Evolutionary conservation across 2,329 filamentous ascomycete species (phyloP).

Genomic region (Neobulgaria alba): DNA sequence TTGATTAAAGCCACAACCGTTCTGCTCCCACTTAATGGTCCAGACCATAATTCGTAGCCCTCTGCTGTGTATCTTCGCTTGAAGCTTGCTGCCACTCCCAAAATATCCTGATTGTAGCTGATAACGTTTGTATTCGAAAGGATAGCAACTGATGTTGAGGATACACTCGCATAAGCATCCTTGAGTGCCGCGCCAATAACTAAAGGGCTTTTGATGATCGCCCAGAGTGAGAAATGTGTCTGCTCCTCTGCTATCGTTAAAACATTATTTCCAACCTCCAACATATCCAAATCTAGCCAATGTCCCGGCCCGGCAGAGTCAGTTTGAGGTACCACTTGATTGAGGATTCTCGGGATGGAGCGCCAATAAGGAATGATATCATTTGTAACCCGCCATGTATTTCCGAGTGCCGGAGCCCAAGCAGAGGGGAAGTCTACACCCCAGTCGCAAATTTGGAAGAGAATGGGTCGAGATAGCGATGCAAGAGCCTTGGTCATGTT

Average conservation of each 20-base stretch:
- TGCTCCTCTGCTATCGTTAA: conserved; percentile 32
- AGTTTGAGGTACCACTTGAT: conserved; percentile 34
- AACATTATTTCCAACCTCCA: conserved; percentile 32
- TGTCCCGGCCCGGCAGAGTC: conserved; percentile 31
- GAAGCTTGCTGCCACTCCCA: conserved; percentile 21
- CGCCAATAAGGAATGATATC: conserved; percentile 33
- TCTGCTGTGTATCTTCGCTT: conserved; percentile 19
- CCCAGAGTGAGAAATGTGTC: conserved; percentile 36
- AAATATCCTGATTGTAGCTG: conserved; percentile 21
- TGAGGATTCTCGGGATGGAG: conserved; percentile 33
- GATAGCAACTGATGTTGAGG: conserved; percentile 10
- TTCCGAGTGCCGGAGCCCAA: conserved; percentile 32
- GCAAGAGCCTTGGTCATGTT: conserved; percentile 31
- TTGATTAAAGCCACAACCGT: conserved; percentile 22
- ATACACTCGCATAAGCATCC: conserved; percentile 14
- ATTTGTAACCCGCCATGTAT: conserved; percentile 34
- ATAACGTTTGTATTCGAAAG: conserved; percentile 21
- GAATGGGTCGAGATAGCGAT: conserved; percentile 23
- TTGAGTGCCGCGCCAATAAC: conserved; percentile 22
- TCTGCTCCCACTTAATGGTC: conserved; percentile 16
- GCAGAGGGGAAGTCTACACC: conserved; percentile 33
- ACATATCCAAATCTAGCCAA: conserved; percentile 37
- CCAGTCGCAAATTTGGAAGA: conserved; percentile 36
- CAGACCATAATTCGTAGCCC: conserved; percentile 24
- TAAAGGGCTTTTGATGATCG: conserved; percentile 30